These are phyloP conservation scores for Neurospora sp. DNA, from an alignment of 495 filamentous ascomycete species.

Conservation along the genomic window DNA sequence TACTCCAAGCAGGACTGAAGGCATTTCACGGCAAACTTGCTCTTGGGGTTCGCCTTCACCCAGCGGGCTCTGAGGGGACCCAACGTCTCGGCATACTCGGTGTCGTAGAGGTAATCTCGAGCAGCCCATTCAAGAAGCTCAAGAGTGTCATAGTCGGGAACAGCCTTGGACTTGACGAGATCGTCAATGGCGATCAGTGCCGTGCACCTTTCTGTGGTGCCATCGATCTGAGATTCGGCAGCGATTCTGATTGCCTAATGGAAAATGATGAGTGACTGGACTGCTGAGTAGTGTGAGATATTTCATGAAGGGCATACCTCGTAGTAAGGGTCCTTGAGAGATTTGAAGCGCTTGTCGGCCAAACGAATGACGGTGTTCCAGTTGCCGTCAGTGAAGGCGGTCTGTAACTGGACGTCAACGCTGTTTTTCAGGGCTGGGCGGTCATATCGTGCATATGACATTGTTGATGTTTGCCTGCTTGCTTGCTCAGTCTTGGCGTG, in stretches of 20 bases:
- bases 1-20: slow-evolving; percentile 34
- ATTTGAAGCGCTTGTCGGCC: slow-evolving; percentile 30
- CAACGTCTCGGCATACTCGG: slow-evolving; percentile 29
- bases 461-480: background rate
- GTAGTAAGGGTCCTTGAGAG: slow-evolving; percentile 37
- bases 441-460: slow-evolving; percentile 18
- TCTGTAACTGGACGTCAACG: slow-evolving; percentile 29
- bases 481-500: background rate
- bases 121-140: slow-evolving; percentile 35
- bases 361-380: slow-evolving; percentile 32
- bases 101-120: slow-evolving; percentile 17
- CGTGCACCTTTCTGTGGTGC: slow-evolving; percentile 22
- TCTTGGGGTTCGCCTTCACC: slow-evolving; percentile 34
- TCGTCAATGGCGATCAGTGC: slow-evolving; percentile 26
- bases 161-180: slow-evolving; percentile 28
- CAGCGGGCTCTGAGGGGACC: slow-evolving; percentile 31
- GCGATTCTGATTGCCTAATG: slow-evolving; percentile 33
- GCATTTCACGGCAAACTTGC: slow-evolving; percentile 24
- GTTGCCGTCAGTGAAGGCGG: slow-evolving; percentile 32
- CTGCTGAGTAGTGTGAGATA: background rate
- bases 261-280: slow-evolving; percentile 2
- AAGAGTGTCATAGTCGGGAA: slow-evolving; percentile 29
- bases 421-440: slow-evolving; percentile 25
- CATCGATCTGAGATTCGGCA: slow-evolving; percentile 35
- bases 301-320: slow-evolving; percentile 17